Conservation (phyloP, 2,329 filamentous ascomycete species). For the Stagonosporopsis tanaceti region DNA sequence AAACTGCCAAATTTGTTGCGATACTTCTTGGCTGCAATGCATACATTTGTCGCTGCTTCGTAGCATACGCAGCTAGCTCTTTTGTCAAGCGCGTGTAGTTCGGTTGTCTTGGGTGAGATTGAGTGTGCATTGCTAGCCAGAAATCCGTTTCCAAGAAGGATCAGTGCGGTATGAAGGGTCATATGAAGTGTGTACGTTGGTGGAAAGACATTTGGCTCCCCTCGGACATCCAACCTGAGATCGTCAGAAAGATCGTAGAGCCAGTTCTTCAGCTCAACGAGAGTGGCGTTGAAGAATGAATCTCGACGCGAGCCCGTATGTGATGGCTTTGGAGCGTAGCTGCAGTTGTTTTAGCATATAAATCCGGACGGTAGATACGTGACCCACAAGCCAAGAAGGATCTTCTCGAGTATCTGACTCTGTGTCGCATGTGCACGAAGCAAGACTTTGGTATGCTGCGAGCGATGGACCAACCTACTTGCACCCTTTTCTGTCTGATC, state of each 20-base stretch:
- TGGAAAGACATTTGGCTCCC: conserved; percentile 26
- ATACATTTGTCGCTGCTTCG: conserved; percentile 6
- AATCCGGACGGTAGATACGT: no score
- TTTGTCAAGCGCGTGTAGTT: conserved; percentile 38
- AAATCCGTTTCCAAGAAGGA: conserved; percentile 46
- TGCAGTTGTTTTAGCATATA: not conserved
- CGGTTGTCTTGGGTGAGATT: not conserved
- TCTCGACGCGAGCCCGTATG: conserved; percentile 34
- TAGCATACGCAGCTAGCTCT: conserved; percentile 12
- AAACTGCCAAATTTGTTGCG: conserved; percentile 47
- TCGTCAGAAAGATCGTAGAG: conserved; percentile 45
- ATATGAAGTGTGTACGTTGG: conserved; percentile 47
- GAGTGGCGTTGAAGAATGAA: conserved; percentile 42
- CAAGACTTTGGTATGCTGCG: not conserved
- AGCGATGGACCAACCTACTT: not conserved
- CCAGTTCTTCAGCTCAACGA: conserved; percentile 48
- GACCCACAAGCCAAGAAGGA: conserved; percentile 7
- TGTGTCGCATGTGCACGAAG: not conserved
- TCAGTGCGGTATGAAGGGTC: conserved; percentile 47
- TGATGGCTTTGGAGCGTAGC: conserved; percentile 35
- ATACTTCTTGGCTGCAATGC: conserved; percentile 26
- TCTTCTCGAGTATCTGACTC: conserved; percentile 3
- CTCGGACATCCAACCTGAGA: conserved; percentile 35
- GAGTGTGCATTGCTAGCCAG: conserved; percentile 29
- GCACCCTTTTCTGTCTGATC: no score